Base-by-base conservation (phyloP, 352 stramenopile species). In the Pythium rishiriense region DNA sequence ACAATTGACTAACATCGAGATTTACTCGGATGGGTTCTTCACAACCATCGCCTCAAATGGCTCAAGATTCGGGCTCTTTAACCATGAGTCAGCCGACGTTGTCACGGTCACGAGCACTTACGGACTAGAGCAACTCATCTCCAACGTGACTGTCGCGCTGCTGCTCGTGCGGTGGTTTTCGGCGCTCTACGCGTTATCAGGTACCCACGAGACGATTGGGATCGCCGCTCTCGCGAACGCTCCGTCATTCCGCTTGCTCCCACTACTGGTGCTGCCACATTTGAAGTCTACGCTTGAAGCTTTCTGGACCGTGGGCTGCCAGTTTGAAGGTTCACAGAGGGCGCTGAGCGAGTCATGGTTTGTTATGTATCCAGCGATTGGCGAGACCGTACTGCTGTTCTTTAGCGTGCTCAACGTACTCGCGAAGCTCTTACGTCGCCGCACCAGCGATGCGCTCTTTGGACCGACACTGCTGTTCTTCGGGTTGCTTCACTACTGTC, bases 301-400 rank as follows among this genome's bases (percentile, higher is more conserved):
- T 3, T 83, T 84, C 47, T 83, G 59, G 62, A 73, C 64, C 8
- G 60, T 67, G 15, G 77, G 73, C 0, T 74, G 64, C 39, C 28
- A 68, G 53, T 83, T 82, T 33, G 70, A 86, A 21, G 31, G 31
- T 12, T 37, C 31, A 11, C 31, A 37, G 11, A 72, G 68, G 8
- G 66, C 64, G 21, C 57, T 87, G 19, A 70, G 55, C 7, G 69
- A 83, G 39, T 58, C 68, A 10, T 83, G 76, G 76, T 80, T 73
- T 43, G 59, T 66, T n/a, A 70, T 82, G 14, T 87, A 82, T 50
- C 72, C 72, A 2, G 66, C 60, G 3, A 65, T 83, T 21, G 56
- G 33, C 22, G 78, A 85, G 62, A 61, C 74, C 15, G 50, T 72
- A 7, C 62, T 85, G 2, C 53, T 85, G 6, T 72, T 69, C 45